Conservation (phyloP, 352 stramenopile genomes). For the Thalassiosira mediterranea region DNA sequence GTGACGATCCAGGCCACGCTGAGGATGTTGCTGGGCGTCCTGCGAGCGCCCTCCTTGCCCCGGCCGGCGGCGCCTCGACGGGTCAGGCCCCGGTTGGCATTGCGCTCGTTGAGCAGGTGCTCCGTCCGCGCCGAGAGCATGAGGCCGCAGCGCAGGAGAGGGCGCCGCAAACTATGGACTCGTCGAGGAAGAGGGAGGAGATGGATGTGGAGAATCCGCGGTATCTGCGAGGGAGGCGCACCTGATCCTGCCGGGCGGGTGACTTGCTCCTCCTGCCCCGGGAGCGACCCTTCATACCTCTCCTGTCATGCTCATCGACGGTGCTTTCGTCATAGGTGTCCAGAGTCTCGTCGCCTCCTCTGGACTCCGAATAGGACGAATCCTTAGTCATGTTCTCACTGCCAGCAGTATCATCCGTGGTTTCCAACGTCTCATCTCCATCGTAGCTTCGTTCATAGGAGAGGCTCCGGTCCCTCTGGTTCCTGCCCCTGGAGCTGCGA, state of each 20-base stretch:
- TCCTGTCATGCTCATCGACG: too few species aligned
- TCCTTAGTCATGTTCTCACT: too few species aligned
- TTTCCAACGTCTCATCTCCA: constrained; percentile 23
- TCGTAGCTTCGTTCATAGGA: constrained; percentile 25
- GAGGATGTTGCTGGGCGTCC: constrained; percentile 53
- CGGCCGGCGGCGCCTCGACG: constrained; percentile 27
- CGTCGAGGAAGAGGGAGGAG: constrained; percentile 75
- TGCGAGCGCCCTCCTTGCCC: constrained; percentile 21
- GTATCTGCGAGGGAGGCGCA: constrained; percentile 46
- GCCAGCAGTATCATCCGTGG: constrained; percentile 13
- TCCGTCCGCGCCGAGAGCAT: constrained; percentile 72
- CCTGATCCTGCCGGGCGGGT: too few species aligned
- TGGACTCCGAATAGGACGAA: too few species aligned
- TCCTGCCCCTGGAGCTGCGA: too few species aligned
- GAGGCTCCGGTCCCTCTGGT: too few species aligned
- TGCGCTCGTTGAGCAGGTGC: constrained; percentile 73
- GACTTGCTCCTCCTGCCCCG: constrained; percentile 31
- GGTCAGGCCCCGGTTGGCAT: constrained; percentile 62
- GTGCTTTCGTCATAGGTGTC: too few species aligned
- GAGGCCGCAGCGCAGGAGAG: constrained; percentile 76
- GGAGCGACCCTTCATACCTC: too few species aligned
- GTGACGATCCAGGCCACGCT: constrained; percentile 60
- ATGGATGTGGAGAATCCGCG: constrained; percentile 76
- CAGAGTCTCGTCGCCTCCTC: too few species aligned
- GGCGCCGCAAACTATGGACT: constrained; percentile 73